Evolutionary conservation across 2,329 filamentous ascomycete species (phyloP), one percentile per base, ranked within the genome.

Genomic region (Tolypocladium guangdongense): DNA sequence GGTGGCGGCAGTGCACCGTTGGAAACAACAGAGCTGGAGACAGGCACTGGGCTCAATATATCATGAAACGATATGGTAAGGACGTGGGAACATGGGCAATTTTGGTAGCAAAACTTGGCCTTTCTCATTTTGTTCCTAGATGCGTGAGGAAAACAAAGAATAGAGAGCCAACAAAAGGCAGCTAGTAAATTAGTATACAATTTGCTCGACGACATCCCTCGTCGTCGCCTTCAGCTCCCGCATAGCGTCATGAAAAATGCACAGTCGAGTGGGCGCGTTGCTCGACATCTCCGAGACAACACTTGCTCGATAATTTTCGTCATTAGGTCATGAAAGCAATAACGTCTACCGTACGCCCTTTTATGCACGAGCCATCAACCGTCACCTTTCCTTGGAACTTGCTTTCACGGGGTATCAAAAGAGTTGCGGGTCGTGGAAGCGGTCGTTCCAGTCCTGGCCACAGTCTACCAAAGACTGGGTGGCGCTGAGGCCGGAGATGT

Each of bases 391-490:
- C 7, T 6, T 16, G 22, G 24, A 7, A n/a, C 7, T 8, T 22
- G 7, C 7, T 30, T n/a, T 8, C 24, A 18, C 7, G 32, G 57
- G 62, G 63, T 63, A 68, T 68, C 60, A 68, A 63, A 67, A 68
- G 16, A 56, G 49, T 46, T 61, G 57, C 30, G 58, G 54, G 48
- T 68, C 65, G 39, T 65, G 60, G 54, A 68, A 62, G 53, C 59
- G 57, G 20, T 68, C 63, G 49, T 57, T 53, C 67, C 68, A 71
- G 32, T 66, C 63, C 47, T 60, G 54, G 50, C 52, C 55, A 54
- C 56, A 61, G 49, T 68, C 64, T 14, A 56, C 50, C 52, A 67
- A 57, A 32, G 64, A 57, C 52, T 60, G 59, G 22, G 61, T 54
- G 24, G 59, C 60, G n/a, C 50, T 56, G 37, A 61, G 48, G 12